phyloP scores from a whole-genome alignment of 2,329 filamentous ascomycete species.

The Trichoderma endophyticum region DNA sequence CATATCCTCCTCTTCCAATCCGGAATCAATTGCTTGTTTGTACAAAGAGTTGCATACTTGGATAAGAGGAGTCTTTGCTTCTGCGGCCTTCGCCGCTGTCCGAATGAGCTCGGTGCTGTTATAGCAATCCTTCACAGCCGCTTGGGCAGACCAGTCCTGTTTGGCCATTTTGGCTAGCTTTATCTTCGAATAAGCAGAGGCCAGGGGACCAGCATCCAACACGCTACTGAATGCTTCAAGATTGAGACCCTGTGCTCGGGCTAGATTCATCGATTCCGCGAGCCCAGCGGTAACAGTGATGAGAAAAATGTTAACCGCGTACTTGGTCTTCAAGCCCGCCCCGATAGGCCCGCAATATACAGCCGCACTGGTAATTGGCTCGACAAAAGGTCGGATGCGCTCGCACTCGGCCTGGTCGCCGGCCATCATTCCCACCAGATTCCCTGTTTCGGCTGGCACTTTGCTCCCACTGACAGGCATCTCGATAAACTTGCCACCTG shows the following conservation, averaged over 20 bases:
- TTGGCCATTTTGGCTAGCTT: conserved; percentile 32
- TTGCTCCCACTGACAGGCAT: conserved; percentile 37
- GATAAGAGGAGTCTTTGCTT: conserved; percentile 25
- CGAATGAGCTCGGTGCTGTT: conserved; percentile 31
- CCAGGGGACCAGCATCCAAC: conserved; percentile 31
- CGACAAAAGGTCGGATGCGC: conserved; percentile 24
- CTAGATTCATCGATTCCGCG: conserved; percentile 34
- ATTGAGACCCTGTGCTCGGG: conserved; percentile 31
- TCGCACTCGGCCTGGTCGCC: conserved; percentile 28
- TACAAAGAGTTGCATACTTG: conserved; percentile 26
- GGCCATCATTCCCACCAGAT: conserved; percentile 35
- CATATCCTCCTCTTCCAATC: conserved; percentile 29
- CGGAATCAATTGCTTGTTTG: conserved; percentile 23
- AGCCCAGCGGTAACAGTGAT: conserved; percentile 32
- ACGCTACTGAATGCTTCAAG: conserved; percentile 29
- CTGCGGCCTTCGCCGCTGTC: conserved; percentile 23
- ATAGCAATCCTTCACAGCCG: conserved; percentile 31
- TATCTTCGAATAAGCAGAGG: conserved; percentile 30
- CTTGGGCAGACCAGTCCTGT: conserved; percentile 32
- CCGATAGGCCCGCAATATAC: conserved; percentile 35
- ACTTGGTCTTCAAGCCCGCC: conserved; percentile 32
- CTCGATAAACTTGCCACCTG: conserved; percentile 32
- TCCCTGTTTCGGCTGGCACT: conserved; percentile 32
- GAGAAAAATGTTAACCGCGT: conserved; percentile 32
- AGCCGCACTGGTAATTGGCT: conserved; percentile 30